A percentile compares a stretch with the other conserved stretches of the same genome.
phyloP scores from a whole-genome alignment of 2,329 filamentous ascomycete species.

The Trichophyton equinum region DNA sequence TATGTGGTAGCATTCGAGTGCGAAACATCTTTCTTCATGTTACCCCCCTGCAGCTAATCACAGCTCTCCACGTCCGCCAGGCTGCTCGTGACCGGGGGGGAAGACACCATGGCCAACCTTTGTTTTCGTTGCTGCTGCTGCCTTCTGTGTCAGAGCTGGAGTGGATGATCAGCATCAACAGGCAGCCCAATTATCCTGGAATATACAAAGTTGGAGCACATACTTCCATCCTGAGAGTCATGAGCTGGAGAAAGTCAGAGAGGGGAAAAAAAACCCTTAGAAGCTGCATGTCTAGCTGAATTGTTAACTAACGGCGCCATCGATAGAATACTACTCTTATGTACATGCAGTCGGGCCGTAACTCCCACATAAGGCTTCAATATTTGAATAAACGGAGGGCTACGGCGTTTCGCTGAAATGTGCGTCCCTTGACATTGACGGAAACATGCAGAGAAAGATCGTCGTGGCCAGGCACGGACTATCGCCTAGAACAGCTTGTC shows the following conservation, averaged over 20 bases:
- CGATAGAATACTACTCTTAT: neutral
- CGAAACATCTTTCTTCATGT: neutral
- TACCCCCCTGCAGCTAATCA: neutral
- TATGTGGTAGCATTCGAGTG: neutral
- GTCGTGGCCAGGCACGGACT: neutral
- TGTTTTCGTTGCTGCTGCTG: neutral
- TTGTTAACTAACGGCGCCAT: neutral
- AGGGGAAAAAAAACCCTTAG: neutral
- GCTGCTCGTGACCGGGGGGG: neutral
- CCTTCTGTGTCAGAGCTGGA: neutral
- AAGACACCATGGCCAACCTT: neutral
- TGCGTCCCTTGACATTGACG: neutral
- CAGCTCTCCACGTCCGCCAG: neutral
- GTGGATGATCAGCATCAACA: neutral
- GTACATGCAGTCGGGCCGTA: neutral
- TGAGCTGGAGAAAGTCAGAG: neutral
- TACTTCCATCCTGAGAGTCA: neutral
- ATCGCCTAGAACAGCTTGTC: neutral
- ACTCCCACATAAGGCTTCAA: neutral
- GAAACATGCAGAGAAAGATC: neutral
- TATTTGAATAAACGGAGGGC: neutral
- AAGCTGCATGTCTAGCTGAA: neutral
- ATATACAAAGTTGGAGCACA: neutral
- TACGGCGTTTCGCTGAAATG: neutral
- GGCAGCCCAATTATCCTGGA: neutral